Evolutionary conservation across 805 yeast species (phyloP).

Genomic region (Kuraishia ogatae): DNA sequence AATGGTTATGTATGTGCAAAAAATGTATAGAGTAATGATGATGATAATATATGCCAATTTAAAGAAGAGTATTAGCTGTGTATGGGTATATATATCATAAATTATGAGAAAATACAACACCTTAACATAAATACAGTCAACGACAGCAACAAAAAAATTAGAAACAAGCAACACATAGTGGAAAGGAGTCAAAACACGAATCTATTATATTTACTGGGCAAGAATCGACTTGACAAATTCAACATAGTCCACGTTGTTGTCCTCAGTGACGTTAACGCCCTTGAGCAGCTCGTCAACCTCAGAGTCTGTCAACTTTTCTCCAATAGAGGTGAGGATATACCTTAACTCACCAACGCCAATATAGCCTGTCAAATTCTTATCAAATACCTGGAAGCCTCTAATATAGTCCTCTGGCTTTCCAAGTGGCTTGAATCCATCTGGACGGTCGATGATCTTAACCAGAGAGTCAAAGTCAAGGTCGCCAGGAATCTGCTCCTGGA

Average conservation of each 20-base stretch:
- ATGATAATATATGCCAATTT: not conserved
- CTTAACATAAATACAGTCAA: not conserved
- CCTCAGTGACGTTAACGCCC: slow-evolving; percentile 89
- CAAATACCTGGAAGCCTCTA: slow-evolving; percentile 95
- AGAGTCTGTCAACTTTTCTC: slow-evolving; percentile 82
- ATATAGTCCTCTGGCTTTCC: slow-evolving; percentile 91
- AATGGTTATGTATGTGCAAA: not conserved
- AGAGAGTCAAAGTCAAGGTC: slow-evolving; percentile 72
- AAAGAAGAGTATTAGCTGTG: not conserved
- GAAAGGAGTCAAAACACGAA: not conserved
- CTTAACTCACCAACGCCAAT: slow-evolving; percentile 96
- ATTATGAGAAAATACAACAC: not conserved
- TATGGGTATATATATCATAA: not conserved
- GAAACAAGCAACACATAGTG: not conserved
- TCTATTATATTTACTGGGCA: slow-evolving; percentile 51
- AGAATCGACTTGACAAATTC: slow-evolving; percentile 90
- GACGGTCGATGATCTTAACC: slow-evolving; percentile 70
- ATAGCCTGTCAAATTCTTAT: slow-evolving; percentile 90
- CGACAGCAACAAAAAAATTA: not conserved
- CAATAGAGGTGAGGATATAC: slow-evolving; percentile 90
- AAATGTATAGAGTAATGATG: not conserved
- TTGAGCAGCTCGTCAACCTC: slow-evolving; percentile 95
- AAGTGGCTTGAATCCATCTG: slow-evolving; percentile 78
- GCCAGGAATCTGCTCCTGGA: slow-evolving; percentile 29
- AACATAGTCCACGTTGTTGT: slow-evolving; percentile 90